Evolutionary conservation across 2,329 filamentous ascomycete genomes (phyloP).

Genomic region (Xylaria arbuscula): DNA sequence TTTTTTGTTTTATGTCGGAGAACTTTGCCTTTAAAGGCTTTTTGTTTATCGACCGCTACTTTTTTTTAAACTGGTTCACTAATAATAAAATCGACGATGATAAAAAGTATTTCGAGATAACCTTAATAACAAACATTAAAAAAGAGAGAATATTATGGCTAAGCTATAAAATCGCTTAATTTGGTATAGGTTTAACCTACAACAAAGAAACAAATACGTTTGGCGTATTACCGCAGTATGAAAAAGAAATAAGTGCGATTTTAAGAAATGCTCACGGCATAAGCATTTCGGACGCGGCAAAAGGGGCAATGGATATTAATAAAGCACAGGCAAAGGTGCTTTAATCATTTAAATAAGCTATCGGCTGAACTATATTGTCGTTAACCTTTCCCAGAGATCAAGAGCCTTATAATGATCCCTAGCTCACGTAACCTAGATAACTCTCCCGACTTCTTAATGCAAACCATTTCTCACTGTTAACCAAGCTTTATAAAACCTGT

Average conservation of each 20-base stretch:
- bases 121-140: neutral
- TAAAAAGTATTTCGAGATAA: neutral
- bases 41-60: neutral
- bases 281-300: too few relatives aligned
- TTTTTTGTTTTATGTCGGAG: neutral
- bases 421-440: neutral
- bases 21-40: neutral
- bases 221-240: neutral
- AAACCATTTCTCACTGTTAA: neutral
- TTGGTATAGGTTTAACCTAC: neutral
- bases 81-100: neutral
- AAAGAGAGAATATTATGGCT: neutral
- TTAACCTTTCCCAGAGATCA: neutral
- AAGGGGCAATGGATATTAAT: too few relatives aligned
- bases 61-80: neutral
- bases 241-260: neutral
- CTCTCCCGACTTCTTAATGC: neutral
- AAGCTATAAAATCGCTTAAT: neutral
- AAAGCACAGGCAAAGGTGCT: too few relatives aligned
- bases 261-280: too few relatives aligned
- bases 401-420: neutral
- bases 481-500: conserved; percentile 10
- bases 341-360: too few relatives aligned
- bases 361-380: neutral
- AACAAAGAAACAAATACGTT: neutral